Evolutionary conservation across 192 early-diverging fungal genomes (phyloP), one percentile per base, ranked within the genome.

Genomic region (Obelidium mucronatum): DNA sequence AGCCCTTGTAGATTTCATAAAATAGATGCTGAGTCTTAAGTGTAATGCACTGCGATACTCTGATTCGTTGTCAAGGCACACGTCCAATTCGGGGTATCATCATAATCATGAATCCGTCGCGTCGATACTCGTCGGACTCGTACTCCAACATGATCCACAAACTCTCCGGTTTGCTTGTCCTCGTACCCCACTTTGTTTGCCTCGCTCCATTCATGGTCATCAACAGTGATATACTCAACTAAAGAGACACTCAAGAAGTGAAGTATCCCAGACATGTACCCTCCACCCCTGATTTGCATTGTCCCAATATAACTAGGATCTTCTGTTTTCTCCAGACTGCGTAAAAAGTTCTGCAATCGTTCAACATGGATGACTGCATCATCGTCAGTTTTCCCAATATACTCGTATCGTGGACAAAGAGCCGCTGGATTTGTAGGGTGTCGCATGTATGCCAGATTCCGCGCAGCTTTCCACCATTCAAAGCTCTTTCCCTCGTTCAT

Each of bases 401-500:
- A 51, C 8, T 51, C 22, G 48, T 13, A 51, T 22, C 48, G 48
- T 13, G 11, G 8, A 22, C 48, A 51, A 51, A 13, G 22, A 8
- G 48, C 48, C 11, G 8, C 48, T 8, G 22, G 48, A 51, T 51
- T 22, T 51, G 8, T 51, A 22, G 48, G 48, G 22, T 51, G 48
- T 22, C 48, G 48, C 48, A 22, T 51, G 22, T 51, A 51, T 22
- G 22, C 8, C 8, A 51, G 22, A 8, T 51, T 51, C 11, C 48
- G 48, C 11, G 48, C 8, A 8, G 8, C 8, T 26, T 26, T 59
- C 19, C 11, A 67, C 64, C 64, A 67, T 11, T 51, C 6, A 26
- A n/a, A 39, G 67, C 15, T 72, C 26, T 39, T 72, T 68, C 56
- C 53, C 6, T 59, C 5, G 28, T 59, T 28, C 56, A 59, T 59